Evolutionary conservation across 805 yeast genomes (phyloP), one percentile per base, ranked within the genome.

Genomic region (Metschnikowia arizonensis): DNA sequence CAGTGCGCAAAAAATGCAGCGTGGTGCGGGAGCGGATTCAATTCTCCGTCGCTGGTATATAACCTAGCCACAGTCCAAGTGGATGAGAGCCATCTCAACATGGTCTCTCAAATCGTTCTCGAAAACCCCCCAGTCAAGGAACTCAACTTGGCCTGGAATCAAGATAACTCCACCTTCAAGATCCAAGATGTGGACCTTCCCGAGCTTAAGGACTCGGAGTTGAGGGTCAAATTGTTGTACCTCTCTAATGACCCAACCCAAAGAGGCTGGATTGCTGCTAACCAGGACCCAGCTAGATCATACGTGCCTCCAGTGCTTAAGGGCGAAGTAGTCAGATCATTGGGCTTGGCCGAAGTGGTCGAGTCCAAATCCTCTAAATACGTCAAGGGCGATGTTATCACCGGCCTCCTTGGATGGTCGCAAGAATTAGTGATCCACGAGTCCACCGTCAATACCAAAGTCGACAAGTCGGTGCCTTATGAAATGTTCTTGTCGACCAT

Each of bases 221-320:
- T 79, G 10, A 57, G 75, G 11, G 61, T 78, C n/a, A 73, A 78
- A 57, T 57, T 67, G 2, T 50, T 73, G 34, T 73, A 69, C 48
- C 49, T 79, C 8, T 77, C 84, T 19, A 76, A 80, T 52, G 85
- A 81, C 56, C 85, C 85, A 11, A 78, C 83, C 14, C 82, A 79
- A 55, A 78, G 81, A 59, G 69, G 70, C 39, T 78, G 83, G 81
- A 78, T 79, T 48, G 63, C 63, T 36, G 68, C 66, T 46, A 62
- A 56, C 43, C 53, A 51, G 23, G 60, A 65, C 41, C 53, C 65
- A 2, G 50, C 57, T 40, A 59, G 66, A 50, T 45, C 55, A 32
- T 72, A 72, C 53, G 54, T 58, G 23, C 61, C 65, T 5, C 74
- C 78, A 24, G 60, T 73, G 9, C 59, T 63, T 23, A 64, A 66